Percentiles rank a stretch among this genome's conserved stretches.
These are phyloP conservation scores for Aspergillus sparsus DNA, from an alignment of 495 filamentous ascomycete species.

Conservation along the genomic window DNA sequence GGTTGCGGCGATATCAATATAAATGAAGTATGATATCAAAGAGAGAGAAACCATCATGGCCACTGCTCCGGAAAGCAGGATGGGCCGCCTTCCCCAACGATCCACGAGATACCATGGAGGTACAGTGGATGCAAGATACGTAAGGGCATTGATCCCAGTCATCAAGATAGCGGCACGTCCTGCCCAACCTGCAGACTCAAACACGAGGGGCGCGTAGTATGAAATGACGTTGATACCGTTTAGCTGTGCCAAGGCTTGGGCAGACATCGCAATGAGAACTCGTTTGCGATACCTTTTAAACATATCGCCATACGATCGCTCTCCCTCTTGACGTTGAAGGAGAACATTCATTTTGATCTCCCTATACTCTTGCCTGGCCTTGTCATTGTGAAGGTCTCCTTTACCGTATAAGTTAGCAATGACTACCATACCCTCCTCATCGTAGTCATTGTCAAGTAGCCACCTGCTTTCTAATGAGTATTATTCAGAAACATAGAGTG, in stretches of 20 bases:
- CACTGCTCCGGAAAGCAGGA: slow-evolving; percentile 86
- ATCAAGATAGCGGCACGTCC: slow-evolving; percentile 91
- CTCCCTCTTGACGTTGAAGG: slow-evolving; percentile 88
- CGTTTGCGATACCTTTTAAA: slow-evolving; percentile 88
- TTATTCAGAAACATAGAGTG: slow-evolving; percentile 2
- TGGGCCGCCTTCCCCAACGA: slow-evolving; percentile 83
- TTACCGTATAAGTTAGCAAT: slow-evolving; percentile 97
- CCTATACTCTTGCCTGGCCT: slow-evolving; percentile 90
- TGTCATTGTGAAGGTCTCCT: slow-evolving; percentile 88
- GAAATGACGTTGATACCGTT: slow-evolving; percentile 99
- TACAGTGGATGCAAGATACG: slow-evolving; percentile 86
- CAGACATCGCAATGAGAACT: slow-evolving; percentile 98
- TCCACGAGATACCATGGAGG: slow-evolving; percentile 98
- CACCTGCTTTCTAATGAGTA: slow-evolving; percentile 57
- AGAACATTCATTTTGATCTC: slow-evolving; percentile 99
- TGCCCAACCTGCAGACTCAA: slow-evolving; percentile 91
- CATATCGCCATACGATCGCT: slow-evolving; percentile 91
- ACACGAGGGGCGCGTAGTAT: slow-evolving; percentile 95
- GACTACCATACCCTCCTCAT: slow-evolving; percentile 96
- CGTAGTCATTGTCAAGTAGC: slow-evolving; percentile 96
- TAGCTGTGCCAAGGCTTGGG: slow-evolving; percentile 90
- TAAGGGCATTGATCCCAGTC: slow-evolving; percentile 95
- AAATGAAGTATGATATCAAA: slow-evolving; percentile 92
- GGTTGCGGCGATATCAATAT: slow-evolving; percentile 74
- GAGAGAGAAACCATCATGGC: slow-evolving; percentile 92